Evolutionary conservation across 2,329 filamentous ascomycete species (phyloP).

Genomic region (Didymellaceae sp.): DNA sequence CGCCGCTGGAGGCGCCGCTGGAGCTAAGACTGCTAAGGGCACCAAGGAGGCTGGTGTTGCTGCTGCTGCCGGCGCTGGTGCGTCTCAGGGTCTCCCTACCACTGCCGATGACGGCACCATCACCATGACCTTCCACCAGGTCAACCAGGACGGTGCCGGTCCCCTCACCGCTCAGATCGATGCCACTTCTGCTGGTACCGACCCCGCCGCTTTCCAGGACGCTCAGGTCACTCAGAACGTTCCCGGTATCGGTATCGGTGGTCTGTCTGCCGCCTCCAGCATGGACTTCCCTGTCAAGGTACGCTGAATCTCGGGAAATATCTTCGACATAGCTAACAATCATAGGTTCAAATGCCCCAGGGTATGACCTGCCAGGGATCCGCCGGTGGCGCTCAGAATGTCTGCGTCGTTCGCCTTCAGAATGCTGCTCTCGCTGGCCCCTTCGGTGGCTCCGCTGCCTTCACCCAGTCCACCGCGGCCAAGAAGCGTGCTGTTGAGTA

Average conservation of each 20-base stretch:
- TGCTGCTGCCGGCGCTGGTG: slow-evolving; percentile 61
- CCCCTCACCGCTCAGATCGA: slow-evolving; percentile 68
- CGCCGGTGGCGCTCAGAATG: slow-evolving; percentile 64
- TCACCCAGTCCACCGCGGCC: slow-evolving; percentile 65
- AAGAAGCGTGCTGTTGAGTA: slow-evolving; percentile 69
- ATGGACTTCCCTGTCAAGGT: slow-evolving; percentile 68
- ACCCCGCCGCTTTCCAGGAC: slow-evolving; percentile 64
- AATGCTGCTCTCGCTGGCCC: slow-evolving; percentile 68
- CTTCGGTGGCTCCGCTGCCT: slow-evolving; percentile 71
- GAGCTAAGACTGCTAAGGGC: slow-evolving; percentile 57
- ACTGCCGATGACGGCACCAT: slow-evolving; percentile 65
- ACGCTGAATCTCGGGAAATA: slow-evolving; percentile 4
- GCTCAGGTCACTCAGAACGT: slow-evolving; percentile 67
- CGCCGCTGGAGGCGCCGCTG: slow-evolving; percentile 39
- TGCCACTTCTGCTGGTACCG: slow-evolving; percentile 67
- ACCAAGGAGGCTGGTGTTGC: slow-evolving; percentile 61
- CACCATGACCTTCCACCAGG: slow-evolving; percentile 70
- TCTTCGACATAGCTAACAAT: slow-evolving; percentile 8
- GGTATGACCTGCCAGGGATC: slow-evolving; percentile 71
- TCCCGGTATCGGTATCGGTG: slow-evolving; percentile 63
- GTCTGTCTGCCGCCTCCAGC: slow-evolving; percentile 64
- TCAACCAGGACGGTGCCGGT: slow-evolving; percentile 75
- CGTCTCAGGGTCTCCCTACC: slow-evolving; percentile 64
- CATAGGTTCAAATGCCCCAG: slow-evolving; percentile 65
- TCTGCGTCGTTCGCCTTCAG: slow-evolving; percentile 70